Base-by-base conservation (phyloP, 1,139 yeast species). In the Williopsis jadinii region DNA sequence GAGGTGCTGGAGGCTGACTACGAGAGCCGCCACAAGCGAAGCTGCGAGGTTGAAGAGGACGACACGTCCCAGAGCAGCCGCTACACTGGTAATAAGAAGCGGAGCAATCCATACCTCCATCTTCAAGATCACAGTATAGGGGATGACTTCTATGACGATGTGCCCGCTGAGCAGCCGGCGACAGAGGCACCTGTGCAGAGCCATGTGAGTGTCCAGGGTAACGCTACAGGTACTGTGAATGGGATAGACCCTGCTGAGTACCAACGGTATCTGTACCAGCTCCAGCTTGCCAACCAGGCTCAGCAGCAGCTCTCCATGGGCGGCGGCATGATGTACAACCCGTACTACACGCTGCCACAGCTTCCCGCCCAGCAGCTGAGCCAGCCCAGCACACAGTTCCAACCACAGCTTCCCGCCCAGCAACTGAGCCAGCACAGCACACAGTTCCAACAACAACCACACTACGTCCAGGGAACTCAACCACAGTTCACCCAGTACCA, bases 1-100 rank as follows among this genome's bases (percentile, higher is more conserved):
- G 40, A 31, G 10, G 48, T 42, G 41, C 26, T 41, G 41, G 30
- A 48, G 41, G 4, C 36, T 26, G 12, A 46, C 43, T 34, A 50
- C 32, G 24, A 19, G 24, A 19, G 24, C 24, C 24, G 24, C 6
- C 24, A 5, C 6, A 19, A 19, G 24, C 4, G 24, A 19, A 19
- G 24, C 24, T 5, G 24, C 24, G 24, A 19, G 6, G 24, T 19
- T 19, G 24, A 19, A 19, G 24, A 19, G 24, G 24, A 19, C 24
- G 24, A 19, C 6, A 4, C 6, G 24, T 19, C 24, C 6, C 24
- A 19, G 24, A 19, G 24, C 6, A 19, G 24, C 6, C 24, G 24
- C 24, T 19, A 19, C 24, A 6, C 24, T 6, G 24, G 24, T 19
- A 19, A 19, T 19, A 19, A 4, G 24, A 19, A 19, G 24, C 4